phyloP scores from a whole-genome alignment of 768 basidiomycete genomes.

The Naganishia vishniacii region DNA sequence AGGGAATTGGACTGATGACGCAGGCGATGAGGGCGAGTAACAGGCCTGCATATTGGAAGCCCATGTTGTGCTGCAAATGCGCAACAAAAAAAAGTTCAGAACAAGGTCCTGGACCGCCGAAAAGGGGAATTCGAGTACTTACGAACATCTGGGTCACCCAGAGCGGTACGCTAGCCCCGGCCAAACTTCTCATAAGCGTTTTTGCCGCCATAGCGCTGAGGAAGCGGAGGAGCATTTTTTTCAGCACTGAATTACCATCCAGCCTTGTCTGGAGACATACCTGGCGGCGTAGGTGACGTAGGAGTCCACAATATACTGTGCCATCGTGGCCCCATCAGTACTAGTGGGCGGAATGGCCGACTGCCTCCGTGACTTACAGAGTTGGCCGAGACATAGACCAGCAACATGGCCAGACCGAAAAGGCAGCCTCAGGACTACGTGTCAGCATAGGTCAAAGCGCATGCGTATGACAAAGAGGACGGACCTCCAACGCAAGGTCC shows the following conservation, averaged over 20 bases:
- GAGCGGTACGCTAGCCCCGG: slow-evolving; percentile 72
- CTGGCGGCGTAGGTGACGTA: slow-evolving; percentile 46
- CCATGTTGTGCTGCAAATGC: slow-evolving; percentile 34
- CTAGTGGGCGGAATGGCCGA: no score
- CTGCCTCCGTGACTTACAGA: slow-evolving; percentile 30
- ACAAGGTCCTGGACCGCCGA: background rate
- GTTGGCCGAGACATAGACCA: slow-evolving; percentile 63
- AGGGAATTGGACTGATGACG: slow-evolving; percentile 36
- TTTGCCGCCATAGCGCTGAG: slow-evolving; percentile 61
- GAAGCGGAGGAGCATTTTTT: no score
- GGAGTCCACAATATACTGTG: slow-evolving; percentile 26
- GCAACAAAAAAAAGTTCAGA: no score
- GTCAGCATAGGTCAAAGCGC: background rate
- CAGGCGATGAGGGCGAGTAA: slow-evolving; percentile 36
- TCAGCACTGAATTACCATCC: no score
- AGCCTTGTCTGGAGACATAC: no score
- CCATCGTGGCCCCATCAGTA: no score
- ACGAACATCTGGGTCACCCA: slow-evolving; percentile 62
- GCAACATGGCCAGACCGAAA: slow-evolving; percentile 56
- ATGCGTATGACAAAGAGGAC: slow-evolving; percentile 45
- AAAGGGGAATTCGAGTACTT: no score
- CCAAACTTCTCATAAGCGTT: slow-evolving; percentile 59
- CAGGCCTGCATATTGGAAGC: slow-evolving; percentile 35
- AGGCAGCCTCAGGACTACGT: slow-evolving; percentile 39
- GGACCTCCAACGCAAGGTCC: slow-evolving; percentile 58